Evolutionary conservation across 768 basidiomycete genomes (phyloP), one percentile per base, ranked within the genome.

Genomic region (Suillus lakei): DNA sequence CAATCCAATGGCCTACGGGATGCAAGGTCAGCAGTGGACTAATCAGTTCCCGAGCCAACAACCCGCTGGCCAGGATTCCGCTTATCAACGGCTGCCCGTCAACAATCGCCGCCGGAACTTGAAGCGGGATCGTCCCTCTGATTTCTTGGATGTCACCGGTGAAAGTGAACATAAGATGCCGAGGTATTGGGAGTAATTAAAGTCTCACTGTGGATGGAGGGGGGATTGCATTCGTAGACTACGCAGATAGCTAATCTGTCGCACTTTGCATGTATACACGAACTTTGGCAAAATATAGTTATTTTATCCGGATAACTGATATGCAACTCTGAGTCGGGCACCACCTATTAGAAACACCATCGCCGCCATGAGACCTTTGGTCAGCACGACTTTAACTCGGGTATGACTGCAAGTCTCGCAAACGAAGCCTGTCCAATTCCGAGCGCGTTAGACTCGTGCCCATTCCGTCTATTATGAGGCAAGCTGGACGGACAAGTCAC

Each of bases 11-110:
- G 78, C 78, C 46, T 81, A 81, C 74, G 74, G 76, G 70, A 79
- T 85, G 78, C 70, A 79, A 67, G 77, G 81, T 41, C 85, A 81
- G 64, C 81, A 82, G 67, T 85, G 82, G 80, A 78, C 80, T 67
- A 83, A 82, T 69, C 82, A 83, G 64, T 91, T 84, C 73, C 69
- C 82, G 54, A 87, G 85, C 67, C 90, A 92, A 71, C 90, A 91
- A 74, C 83, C 85, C 36, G 84, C 84, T 60, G 83, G 84, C 7
- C 87, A 88, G 72, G 93, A 95, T 67, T 94, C 92, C 7, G 91
- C 93, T n/a, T 95, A 95, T 74, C 93, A 95, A 74, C 84, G 93
- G 41, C 73, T 93, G 58, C 93, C 93, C 36, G 78, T 95, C 62
- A 95, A 94, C 71, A 93, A 92, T 71, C 84, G 93, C 65, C 84